Base-by-base conservation (phyloP, 106 monocot species). In the Dioscorea zingiberensis region DNA sequence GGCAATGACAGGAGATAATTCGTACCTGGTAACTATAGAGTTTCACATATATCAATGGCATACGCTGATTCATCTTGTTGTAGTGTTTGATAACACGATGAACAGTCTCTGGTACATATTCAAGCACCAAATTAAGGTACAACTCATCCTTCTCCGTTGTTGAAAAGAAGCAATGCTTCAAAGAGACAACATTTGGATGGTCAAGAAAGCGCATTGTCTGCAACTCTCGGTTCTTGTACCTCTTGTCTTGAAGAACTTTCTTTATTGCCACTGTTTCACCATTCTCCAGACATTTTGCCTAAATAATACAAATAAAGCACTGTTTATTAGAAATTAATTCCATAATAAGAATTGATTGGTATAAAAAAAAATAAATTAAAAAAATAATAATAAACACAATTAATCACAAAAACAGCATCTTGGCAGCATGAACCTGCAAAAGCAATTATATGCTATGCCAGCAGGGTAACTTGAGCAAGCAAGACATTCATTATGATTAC, bases 31-130 rank as follows among this genome's bases (percentile, higher is more conserved):
- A 80, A 64, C 25, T 80, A 15, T 80, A 80, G 27, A 80, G 56
- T 27, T 74, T 80, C 16, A 73, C 73, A 69, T 65, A 64, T 14
- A 74, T 73, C 48, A 80, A 46, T 2, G 79, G 79, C 69, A 80
- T 73, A 10, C 74, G 69, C 13, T 74, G 73, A 47, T 66, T 80
- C 75, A 80, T 80, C 62, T 75, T 80, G 59, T 75, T 80, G 71
- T 80, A 75, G 51, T 74, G 74, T 65, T 69, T 80, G 54, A 80
- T 47, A 44, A 80, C 80, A 45, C 75, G 63, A 24, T 80, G 74
- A 65, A 80, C 75, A 58, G 75, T 80, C 53, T 80, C 74, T 14
- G 80, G 80, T 30, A 80, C 79, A 62, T 73, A 80, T 65, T 80
- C 79, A 64, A 80, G 79, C 25, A 74, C 79, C 73, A 80, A 65